A percentile compares a stretch with the other conserved stretches of the same genome.
These are phyloP conservation scores for Melampsora americana DNA, from an alignment of 1,284 basidiomycete genomes.

Conservation along the genomic window DNA sequence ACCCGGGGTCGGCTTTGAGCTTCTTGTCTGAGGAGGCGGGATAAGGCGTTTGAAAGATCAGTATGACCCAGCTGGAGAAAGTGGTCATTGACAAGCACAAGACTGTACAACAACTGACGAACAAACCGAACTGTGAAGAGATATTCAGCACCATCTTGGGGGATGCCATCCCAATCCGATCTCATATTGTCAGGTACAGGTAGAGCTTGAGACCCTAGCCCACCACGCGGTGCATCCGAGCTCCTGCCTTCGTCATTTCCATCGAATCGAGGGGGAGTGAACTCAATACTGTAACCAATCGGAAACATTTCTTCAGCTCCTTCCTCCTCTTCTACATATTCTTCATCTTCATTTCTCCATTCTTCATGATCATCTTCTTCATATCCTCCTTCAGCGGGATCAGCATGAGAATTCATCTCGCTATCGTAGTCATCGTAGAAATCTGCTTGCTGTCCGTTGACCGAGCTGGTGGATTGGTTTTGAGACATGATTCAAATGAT, in stretches of 20 bases:
- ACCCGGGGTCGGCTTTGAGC: constrained; percentile 17
- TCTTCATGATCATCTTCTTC: neutral
- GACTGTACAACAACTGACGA: neutral
- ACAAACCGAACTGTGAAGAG: constrained; percentile 27
- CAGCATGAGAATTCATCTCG: too few relatives aligned
- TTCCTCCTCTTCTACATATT: neutral
- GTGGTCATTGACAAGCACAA: neutral
- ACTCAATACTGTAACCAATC: constrained; percentile 28
- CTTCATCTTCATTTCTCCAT: constrained; percentile 3
- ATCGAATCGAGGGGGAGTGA: neutral
- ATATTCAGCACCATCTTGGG: constrained; percentile 30
- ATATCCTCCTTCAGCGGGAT: neutral
- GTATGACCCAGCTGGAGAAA: neutral
- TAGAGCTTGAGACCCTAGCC: constrained; percentile 22
- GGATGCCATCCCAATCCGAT: constrained; percentile 19
- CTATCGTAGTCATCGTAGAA: too few relatives aligned
- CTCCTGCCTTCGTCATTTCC: neutral
- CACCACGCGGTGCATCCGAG: constrained; percentile 15
- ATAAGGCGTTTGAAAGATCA: neutral
- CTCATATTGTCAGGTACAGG: constrained; percentile 6
- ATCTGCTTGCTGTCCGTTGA: too few relatives aligned
- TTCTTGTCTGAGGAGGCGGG: constrained; percentile 9
- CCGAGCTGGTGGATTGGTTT: too few relatives aligned
- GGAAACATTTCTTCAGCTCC: constrained; percentile 8
- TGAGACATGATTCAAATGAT: too few relatives aligned